Conservation (phyloP, 1,139 yeast genomes). For the Geotrichum siamense region DNA sequence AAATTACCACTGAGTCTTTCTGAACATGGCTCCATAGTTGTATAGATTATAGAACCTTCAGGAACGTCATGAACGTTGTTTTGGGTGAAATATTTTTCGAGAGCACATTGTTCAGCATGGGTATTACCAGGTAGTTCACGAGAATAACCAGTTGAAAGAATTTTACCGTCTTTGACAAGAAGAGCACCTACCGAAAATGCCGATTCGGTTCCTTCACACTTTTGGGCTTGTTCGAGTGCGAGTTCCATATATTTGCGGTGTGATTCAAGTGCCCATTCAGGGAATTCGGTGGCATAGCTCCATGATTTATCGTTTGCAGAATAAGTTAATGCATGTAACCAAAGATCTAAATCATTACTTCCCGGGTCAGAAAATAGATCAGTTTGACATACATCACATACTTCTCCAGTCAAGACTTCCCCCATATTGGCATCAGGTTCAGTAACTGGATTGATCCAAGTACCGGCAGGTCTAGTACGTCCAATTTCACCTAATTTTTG, state of each 20-base stretch:
- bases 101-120: slow-evolving; percentile 95
- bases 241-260: slow-evolving; percentile 48
- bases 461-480: slow-evolving; percentile 55
- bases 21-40: slow-evolving; percentile 98
- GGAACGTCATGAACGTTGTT: slow-evolving; percentile 48
- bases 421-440: slow-evolving; percentile 37
- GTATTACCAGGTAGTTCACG: slow-evolving; percentile 93
- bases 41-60: slow-evolving; percentile 71
- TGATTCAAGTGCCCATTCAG: slow-evolving; percentile 75
- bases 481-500: slow-evolving; percentile 56
- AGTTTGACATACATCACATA: slow-evolving; percentile 62
- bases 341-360: slow-evolving; percentile 71
- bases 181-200: slow-evolving; percentile 95
- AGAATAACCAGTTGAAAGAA: slow-evolving; percentile 76
- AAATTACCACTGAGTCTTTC: slow-evolving; percentile 79
- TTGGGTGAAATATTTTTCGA: slow-evolving; percentile 59
- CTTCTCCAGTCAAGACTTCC: slow-evolving; percentile 50
- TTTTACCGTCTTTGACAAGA: slow-evolving; percentile 55
- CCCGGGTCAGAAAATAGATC: slow-evolving; percentile 84
- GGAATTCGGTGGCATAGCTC: slow-evolving; percentile 73
- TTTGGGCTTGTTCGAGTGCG: slow-evolving; percentile 71
- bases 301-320: slow-evolving; percentile 50
- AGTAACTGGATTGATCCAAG: slow-evolving; percentile 46
- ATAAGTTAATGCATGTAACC: slow-evolving; percentile 85
- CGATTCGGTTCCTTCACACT: slow-evolving; percentile 75